Evolutionary conservation across 768 basidiomycete genomes (phyloP).

Genomic region (Calocera viscosa): DNA sequence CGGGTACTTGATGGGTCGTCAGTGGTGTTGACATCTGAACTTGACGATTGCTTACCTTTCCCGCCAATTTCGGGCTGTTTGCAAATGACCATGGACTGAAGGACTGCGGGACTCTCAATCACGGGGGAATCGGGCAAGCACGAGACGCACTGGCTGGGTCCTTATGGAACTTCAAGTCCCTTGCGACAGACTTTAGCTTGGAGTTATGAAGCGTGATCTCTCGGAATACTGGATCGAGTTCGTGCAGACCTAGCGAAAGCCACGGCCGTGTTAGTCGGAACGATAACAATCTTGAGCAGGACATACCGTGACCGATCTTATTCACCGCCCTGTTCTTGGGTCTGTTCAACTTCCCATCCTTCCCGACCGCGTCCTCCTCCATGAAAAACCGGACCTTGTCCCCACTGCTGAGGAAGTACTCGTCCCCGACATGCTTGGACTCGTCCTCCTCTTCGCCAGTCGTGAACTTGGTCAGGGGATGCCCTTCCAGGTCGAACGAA

Average conservation of each 20-base stretch:
- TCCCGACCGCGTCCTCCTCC: slow-evolving; percentile 72
- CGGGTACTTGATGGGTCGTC: slow-evolving; percentile 44
- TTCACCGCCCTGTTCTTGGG: slow-evolving; percentile 61
- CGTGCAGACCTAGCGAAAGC: slow-evolving; percentile 52
- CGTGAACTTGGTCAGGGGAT: slow-evolving; percentile 88
- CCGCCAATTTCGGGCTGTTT: slow-evolving; percentile 91
- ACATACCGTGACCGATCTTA: slow-evolving; percentile 81
- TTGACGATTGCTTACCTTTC: slow-evolving; percentile 44
- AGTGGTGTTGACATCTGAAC: neutral
- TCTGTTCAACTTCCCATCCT: slow-evolving; percentile 51
- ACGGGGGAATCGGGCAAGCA: neutral
- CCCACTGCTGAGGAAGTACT: slow-evolving; percentile 83
- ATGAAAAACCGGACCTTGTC: slow-evolving; percentile 94
- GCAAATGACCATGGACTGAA: slow-evolving; percentile 92
- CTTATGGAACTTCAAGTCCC: slow-evolving; percentile 67
- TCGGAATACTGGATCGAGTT: slow-evolving; percentile 70
- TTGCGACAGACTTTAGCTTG: slow-evolving; percentile 51
- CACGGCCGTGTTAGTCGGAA: slow-evolving; percentile 5
- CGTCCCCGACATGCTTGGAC: slow-evolving; percentile 68
- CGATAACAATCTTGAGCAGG: slow-evolving; percentile 4
- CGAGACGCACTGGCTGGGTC: slow-evolving; percentile 61
- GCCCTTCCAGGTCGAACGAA: slow-evolving; percentile 63
- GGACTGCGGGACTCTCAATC: slow-evolving; percentile 35
- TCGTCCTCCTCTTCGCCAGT: slow-evolving; percentile 44
- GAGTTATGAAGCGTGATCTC: slow-evolving; percentile 70